Evolutionary conservation across 495 filamentous ascomycete genomes (phyloP), one percentile per base, ranked within the genome.

Genomic region (Platismatia glauca): DNA sequence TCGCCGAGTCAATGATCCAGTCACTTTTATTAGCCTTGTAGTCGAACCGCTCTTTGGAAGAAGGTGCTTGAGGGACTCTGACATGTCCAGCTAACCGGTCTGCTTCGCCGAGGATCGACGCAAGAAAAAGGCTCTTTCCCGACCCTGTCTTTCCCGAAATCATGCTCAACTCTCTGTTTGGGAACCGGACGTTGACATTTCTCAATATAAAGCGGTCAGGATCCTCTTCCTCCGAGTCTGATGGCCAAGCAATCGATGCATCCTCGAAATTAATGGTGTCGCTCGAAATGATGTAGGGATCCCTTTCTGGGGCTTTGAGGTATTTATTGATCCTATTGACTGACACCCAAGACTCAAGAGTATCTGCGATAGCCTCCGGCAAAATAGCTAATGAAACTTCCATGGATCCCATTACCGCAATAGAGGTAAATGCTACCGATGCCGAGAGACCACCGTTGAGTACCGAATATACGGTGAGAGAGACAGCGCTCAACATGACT

Each of bases 381-480:
- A 94, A 72, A 29, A 88, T 75, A 9, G 85, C 82, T 3, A 95
- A 72, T 0, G 85, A 84, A 37, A 82, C 76, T 69, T 94, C 90
- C 46, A 95, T 79, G 16, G 80, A 77, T 44, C 78, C 81, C 72
- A 95, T 92, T 38, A 95, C 76, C 3, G 85, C 81, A 52, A 95
- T 79, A 57, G 88, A 84, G 20, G 91, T 91, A 65, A 95, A 95
- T 4, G 90, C 90, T 20, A 91, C 82, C 0, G 89, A 89, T 4
- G 90, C 83, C 1, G 83, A 77, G 6, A 95, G 75, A 0, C 77
- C 73, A 3, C 86, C 84, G 59, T 88, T 68, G 0, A 87, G 67
- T 12, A 80, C 52, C 4, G 88, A 84, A 68, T 93, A 92, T 7
- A 85, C 79, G 0, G 85, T 81, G 16, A 95, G 72, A 0, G 89